Evolutionary conservation across 306 rosid species (phyloP), one percentile per base, ranked within the genome.

Genomic region (Hippophae tibetana): DNA sequence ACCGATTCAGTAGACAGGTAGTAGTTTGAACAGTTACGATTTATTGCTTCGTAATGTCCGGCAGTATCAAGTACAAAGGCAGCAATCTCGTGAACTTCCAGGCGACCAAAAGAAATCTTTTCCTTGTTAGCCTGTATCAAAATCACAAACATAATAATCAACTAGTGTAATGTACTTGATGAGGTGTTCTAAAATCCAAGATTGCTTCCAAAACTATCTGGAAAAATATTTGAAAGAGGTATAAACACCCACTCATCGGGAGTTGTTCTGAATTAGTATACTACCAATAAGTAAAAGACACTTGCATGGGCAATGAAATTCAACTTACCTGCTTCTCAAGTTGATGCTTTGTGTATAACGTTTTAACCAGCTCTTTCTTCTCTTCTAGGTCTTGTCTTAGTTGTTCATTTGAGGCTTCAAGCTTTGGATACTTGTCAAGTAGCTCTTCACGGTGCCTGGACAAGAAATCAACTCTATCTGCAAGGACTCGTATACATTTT

Each of bases 1-100:
- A 88, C 95, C 7, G 97, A 93, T 86, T 86, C 99, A 43, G 83
- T 63, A 23, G 99, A 89, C 58, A 93, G 72, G 73, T 74, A 88
- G 81, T 93, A 82, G 80, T 86, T 84, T 52, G 90, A 74, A 71
- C 80, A 80, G 72, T 84, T 93, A 70, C 89, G 74, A 45, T 73
- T 84, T 74, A 93, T 89, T 8, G 97, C 99, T 87, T 82, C 90
- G 10, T 86, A 93, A 63, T 86, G 80, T 72, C 99, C 97, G 10
- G 74, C 75, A 12, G 82, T 51, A 62, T 80, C 86, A 43, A 68
- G 86, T 78, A 93, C 97, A 77, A 93, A 93, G 11, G 95, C 97
- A 50, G 94, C 99, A 54, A 86, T 82, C 81, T 93, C 97, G 14
- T 80, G 95, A 66, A 88, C 95, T 84, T 86, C 95, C 65, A 93